These are phyloP conservation scores for Endocarpon pusillum DNA, from an alignment of 495 filamentous ascomycete genomes.

Conservation along the genomic window DNA sequence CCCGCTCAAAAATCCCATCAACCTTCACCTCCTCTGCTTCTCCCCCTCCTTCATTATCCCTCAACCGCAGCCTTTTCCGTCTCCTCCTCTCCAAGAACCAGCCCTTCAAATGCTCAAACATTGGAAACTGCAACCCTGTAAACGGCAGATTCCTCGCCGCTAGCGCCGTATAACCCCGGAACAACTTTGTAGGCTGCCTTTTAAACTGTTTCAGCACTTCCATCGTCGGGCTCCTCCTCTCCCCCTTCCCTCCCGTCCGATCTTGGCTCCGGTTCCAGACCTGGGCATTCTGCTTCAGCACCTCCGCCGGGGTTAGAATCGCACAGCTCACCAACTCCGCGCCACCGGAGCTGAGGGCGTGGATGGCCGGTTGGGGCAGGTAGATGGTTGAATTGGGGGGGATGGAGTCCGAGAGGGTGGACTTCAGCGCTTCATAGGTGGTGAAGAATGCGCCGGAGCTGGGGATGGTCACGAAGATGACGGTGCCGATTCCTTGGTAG, in stretches of 20 bases:
- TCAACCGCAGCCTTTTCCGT: slow-evolving; percentile 6
- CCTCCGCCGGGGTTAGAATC: slow-evolving; percentile 77
- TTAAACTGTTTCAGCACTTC: slow-evolving; percentile 37
- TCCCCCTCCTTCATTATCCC: slow-evolving; percentile 2
- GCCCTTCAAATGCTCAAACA: slow-evolving; percentile 54
- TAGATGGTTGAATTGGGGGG: slow-evolving; percentile 21
- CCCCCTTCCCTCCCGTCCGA: slow-evolving; percentile 12
- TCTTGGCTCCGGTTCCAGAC: slow-evolving; percentile 24
- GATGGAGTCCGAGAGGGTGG: slow-evolving; percentile 31
- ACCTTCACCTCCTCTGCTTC: slow-evolving; percentile 9
- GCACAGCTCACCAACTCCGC: slow-evolving; percentile 71
- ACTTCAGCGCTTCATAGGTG: slow-evolving; percentile 64
- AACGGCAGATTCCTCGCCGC: slow-evolving; percentile 70
- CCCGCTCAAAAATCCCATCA: slow-evolving; percentile 37
- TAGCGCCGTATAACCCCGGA: slow-evolving; percentile 65
- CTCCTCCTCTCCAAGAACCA: slow-evolving; percentile 21
- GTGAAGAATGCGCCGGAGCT: slow-evolving; percentile 83
- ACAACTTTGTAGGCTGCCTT: slow-evolving; percentile 41
- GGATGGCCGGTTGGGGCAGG: slow-evolving; percentile 45
- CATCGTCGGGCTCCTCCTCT: slow-evolving; percentile 29
- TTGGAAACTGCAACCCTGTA: slow-evolving; percentile 73
- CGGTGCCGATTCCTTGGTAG: slow-evolving; percentile 79
- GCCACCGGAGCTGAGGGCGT: slow-evolving; percentile 51
- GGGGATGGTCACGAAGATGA: slow-evolving; percentile 74
- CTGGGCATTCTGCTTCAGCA: slow-evolving; percentile 88